These are phyloP conservation scores for Bruguiera sexangula DNA, from an alignment of 345 rosid genomes.

Conservation along the genomic window DNA sequence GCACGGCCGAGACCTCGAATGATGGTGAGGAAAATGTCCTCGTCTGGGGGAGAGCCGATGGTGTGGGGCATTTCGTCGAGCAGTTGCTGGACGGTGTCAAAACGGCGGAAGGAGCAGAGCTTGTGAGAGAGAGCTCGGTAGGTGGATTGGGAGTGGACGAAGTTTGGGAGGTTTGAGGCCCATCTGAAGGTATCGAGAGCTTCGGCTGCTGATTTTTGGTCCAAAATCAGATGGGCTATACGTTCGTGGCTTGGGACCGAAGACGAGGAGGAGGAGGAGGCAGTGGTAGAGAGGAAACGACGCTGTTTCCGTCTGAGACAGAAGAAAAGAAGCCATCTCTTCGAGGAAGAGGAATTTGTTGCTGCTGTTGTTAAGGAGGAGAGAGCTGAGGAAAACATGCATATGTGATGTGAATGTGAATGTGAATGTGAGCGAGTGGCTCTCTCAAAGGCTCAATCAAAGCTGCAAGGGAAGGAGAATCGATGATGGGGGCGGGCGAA, in stretches of 20 bases:
- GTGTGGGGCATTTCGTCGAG: constrained; percentile 85
- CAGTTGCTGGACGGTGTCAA: constrained; percentile 57
- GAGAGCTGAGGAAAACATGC: no score
- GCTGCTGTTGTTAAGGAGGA: no score
- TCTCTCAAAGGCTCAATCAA: no score
- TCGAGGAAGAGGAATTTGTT: no score
- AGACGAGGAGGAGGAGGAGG: constrained; percentile 20
- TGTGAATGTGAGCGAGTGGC: no score
- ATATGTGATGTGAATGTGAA: no score
- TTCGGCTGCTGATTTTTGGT: constrained; percentile 60
- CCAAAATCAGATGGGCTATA: constrained; percentile 58
- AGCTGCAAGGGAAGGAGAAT: no score
- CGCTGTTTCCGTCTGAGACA: constrained; percentile 14
- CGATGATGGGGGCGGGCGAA: no score
- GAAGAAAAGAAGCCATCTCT: constrained; percentile 9
- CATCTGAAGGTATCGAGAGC: constrained; percentile 70
- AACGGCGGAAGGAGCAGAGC: constrained; percentile 60
- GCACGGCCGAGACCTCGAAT: constrained; percentile 69
- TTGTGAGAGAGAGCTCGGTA: constrained; percentile 63
- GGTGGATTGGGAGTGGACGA: constrained; percentile 72
- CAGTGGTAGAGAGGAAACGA: constrained; percentile 20
- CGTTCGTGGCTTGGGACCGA: constrained; percentile 54
- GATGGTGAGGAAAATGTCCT: constrained; percentile 55
- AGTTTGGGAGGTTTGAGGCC: constrained; percentile 63
- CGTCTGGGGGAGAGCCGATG: constrained; percentile 67